Percentiles rank a stretch among this genome's conserved stretches.
phyloP scores from a whole-genome alignment of 169 alveolate genomes.

The Eimeria sp. region DNA sequence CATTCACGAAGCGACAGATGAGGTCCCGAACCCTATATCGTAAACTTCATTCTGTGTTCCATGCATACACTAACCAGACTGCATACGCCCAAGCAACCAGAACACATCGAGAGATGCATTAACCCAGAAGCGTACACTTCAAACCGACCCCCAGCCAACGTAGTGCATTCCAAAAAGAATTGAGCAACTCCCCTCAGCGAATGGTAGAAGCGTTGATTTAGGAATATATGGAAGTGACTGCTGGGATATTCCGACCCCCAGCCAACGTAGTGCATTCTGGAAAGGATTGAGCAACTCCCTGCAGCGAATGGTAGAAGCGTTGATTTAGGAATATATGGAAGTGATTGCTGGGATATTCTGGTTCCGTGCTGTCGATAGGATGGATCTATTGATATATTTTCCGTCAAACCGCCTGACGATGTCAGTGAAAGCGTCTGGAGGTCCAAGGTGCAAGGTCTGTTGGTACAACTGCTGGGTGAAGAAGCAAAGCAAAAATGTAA shows the following conservation, averaged over 20 bases:
- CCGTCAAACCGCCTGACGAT: slow-evolving; percentile 33
- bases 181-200: not conserved
- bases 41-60: not conserved
- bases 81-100: not conserved
- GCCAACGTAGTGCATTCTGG: not conserved
- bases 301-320: not conserved
- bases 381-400: slow-evolving; percentile 64
- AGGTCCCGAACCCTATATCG: slow-evolving; percentile 10
- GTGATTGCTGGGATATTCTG: not conserved
- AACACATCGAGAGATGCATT: not conserved
- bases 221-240: not conserved
- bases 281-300: not conserved
- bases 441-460: not conserved
- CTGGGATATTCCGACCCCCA: slow-evolving; percentile 4
- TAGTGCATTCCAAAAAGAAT: not conserved
- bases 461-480: slow-evolving; percentile 19
- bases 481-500: slow-evolving; percentile 33
- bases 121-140: not conserved
- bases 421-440: slow-evolving; percentile 40
- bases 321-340: not conserved
- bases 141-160: not conserved
- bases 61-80: not conserved
- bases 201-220: not conserved
- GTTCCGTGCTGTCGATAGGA: not conserved
- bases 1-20: slow-evolving; percentile 57